Base-by-base conservation (phyloP, 257 asterid species). In the Handroanthus guayacan region DNA sequence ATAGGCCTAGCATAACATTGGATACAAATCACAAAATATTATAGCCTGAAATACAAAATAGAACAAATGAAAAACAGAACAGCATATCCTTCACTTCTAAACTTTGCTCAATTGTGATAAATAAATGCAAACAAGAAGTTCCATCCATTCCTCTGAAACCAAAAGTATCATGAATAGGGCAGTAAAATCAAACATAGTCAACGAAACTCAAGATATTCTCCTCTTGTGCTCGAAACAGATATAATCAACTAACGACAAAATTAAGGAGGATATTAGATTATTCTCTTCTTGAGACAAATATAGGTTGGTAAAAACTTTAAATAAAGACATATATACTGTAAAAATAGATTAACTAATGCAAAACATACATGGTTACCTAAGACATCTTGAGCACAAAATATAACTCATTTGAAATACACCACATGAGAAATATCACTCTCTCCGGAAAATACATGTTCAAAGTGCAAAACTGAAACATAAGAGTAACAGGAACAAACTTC, bases 151-250 rank as follows among this genome's bases (percentile, higher is more conserved):
- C 18, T 44, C 48, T 39, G 39, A 62, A 62, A 51, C 51, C 44
- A n/a, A 68, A 34, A 63, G 6, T 16, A 51, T 57, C 8, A 17
- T 16, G 3, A 36, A 48, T 31, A 36, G 9, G 56, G 5, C 13
- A 41, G 47, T 13, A n/a, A 55, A 56, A 78, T 18, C 36, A 37
- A 9, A 41, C 43, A 48, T 2, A 36, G 45, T 4, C 61, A 67
- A 58, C 38, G 38, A 63, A 54, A 63, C 9, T 38, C 61, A 20
- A 63, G 62, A 64, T 57, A 45, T 72, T 66, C 47, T 31, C 17
- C 2, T 77, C 31, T 78, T 50, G 60, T 39, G 78, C 50, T 31
- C 39, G 38, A 39, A 62, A 56, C 55, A 62, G 60, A 69, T 43
- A 7, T 44, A 56, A 55, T 39, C 14, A 45, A 47, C 56, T 37